A percentile compares a stretch with the other conserved stretches of the same genome.
Conservation (phyloP, 2,329 filamentous ascomycete species). For the Stemphylium vesicarium region DNA sequence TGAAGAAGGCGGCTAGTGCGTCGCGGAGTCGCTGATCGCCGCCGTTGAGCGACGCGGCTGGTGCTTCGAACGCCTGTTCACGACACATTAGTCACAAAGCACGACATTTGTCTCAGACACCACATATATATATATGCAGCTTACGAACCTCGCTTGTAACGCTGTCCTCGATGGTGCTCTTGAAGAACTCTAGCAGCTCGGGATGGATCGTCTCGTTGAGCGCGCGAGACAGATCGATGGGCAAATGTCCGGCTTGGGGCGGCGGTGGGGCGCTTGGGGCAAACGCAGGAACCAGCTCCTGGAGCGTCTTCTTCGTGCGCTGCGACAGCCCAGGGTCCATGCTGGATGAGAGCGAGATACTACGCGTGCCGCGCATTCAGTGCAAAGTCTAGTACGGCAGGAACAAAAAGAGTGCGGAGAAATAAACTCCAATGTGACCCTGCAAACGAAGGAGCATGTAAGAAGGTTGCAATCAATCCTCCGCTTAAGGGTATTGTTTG, state of each 20-base stretch:
- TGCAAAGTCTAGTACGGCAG: background rate
- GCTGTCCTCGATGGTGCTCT: slow-evolving; percentile 32
- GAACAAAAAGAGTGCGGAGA: background rate
- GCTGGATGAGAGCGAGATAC: slow-evolving; percentile 1
- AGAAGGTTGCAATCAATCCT: background rate
- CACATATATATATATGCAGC: background rate
- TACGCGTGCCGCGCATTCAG: slow-evolving; percentile 8
- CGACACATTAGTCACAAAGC: background rate
- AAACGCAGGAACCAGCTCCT: slow-evolving; percentile 20
- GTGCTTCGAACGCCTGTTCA: slow-evolving; percentile 30
- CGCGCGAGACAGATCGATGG: slow-evolving; percentile 34
- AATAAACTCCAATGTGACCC: background rate
- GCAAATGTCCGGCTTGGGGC: slow-evolving; percentile 13
- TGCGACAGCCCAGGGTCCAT: slow-evolving; percentile 39
- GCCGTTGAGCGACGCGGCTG: slow-evolving; percentile 18
- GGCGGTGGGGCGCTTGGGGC: slow-evolving; percentile 15
- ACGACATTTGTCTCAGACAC: background rate
- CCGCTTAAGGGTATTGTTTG: slow-evolving; percentile 12
- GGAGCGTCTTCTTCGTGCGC: slow-evolving; percentile 27
- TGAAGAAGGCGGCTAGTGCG: slow-evolving; percentile 39
- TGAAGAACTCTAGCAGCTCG: slow-evolving; percentile 38
- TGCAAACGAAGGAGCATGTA: background rate
- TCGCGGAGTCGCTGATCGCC: slow-evolving; percentile 26
- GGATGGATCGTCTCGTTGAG: slow-evolving; percentile 37
- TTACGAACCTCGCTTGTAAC: slow-evolving; percentile 25